Base-by-base conservation (phyloP, 257 asterid genomes). In the Solanum piurae region DNA sequence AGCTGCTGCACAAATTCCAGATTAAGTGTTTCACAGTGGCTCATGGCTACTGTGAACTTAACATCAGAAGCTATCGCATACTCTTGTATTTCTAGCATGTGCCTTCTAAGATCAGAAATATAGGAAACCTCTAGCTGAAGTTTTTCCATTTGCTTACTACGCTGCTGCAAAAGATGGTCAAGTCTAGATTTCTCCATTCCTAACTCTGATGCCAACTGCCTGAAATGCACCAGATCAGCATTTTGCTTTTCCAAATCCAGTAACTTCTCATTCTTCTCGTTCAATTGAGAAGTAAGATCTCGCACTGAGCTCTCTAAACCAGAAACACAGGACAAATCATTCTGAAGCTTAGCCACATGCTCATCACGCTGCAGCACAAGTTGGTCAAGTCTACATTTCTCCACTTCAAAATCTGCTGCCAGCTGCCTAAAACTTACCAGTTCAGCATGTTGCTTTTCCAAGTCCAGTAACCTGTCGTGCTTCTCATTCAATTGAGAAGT, bases 161-260 rank as follows among this genome's bases (percentile, higher is more conserved):
- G 93, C 92, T 91, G 94, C 91, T 44, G 88, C 88, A 93, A 88
- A 75, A 90, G 94, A 88, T 75, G 89, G 87, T 89, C 72, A 68
- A 93, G 94, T 87, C 93, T 92, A 68, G 92, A 92, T 86, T 92
- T 97, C 90, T 95, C 98, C 89, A 83, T 42, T 89, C 94, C 96
- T 40, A 93, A 92, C 88, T 92, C 92, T 36, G 92, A 89, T 72
- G 89, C 92, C 87, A 92, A 90, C 86, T 91, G 92, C 92, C 89
- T 92, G 72, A 90, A 89, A 87, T 84, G 92, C 85, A 86, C 84
- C 87, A 95, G 89, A 87, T 94, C 98, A 84, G 90, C 89, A 75
- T 92, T 90, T 90, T 91, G 91, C 89, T 89, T 92, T 83, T 92
- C 91, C 42, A 92, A 88, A 85, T 83, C 88, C 16, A 90, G 80